A percentile compares a stretch with the other conserved stretches of the same genome.
Conservation (phyloP, 2,329 filamentous ascomycete species). For the Penicillium olsonii region DNA sequence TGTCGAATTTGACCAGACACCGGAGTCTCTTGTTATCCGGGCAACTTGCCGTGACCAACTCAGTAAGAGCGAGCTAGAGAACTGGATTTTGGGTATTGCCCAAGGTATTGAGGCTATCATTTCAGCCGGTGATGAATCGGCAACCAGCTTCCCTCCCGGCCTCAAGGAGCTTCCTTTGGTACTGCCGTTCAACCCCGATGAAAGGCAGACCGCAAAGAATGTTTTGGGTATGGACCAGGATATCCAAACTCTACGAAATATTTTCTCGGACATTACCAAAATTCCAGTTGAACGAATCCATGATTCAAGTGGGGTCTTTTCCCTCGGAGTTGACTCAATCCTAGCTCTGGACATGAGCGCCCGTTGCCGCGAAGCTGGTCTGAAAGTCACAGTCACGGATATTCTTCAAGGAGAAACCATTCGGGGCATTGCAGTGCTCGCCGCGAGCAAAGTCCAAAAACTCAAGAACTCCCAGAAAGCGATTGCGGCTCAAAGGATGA, state of each 20-base stretch:
- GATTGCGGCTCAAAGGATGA: too few species aligned
- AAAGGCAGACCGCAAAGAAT: not conserved
- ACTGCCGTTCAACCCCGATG: too few species aligned
- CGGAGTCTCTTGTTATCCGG: slow-evolving; percentile 1
- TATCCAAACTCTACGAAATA: not conserved
- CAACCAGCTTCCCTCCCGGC: not conserved
- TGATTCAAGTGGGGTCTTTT: not conserved
- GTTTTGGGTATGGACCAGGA: not conserved
- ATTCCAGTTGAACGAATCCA: not conserved
- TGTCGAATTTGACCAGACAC: slow-evolving; percentile 6
- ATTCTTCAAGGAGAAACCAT: slow-evolving; percentile 7
- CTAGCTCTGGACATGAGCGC: slow-evolving; percentile 1
- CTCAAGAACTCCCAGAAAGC: not conserved
- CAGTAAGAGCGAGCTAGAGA: not conserved
- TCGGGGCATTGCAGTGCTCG: slow-evolving; percentile 1
- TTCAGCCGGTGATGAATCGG: not conserved
- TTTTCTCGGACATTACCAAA: not conserved
- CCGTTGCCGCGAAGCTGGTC: not conserved
- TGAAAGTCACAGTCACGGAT: slow-evolving; percentile 2
- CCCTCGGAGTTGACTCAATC: slow-evolving; percentile 1
- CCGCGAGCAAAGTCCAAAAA: not conserved
- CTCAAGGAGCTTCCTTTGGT: not conserved
- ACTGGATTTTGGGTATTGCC: not conserved
- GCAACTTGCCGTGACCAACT: not conserved
- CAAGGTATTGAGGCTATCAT: not conserved